phyloP scores from a whole-genome alignment of 495 filamentous ascomycete species.

The Staphylotrichum tortipilum region DNA sequence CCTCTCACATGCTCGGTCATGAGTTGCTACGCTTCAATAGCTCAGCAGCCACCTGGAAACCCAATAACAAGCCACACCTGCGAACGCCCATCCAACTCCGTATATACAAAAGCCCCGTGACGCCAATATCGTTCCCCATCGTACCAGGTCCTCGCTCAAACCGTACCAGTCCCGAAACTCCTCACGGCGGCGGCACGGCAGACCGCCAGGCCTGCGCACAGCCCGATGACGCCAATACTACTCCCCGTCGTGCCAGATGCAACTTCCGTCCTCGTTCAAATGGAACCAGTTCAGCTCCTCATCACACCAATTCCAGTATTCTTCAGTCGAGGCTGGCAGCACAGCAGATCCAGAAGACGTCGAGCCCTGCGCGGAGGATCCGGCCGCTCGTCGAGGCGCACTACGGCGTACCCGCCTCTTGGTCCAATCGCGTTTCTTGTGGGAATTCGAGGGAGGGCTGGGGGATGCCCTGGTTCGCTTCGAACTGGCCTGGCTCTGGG shows the following conservation, averaged over 20 bases:
- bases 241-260: constrained; percentile 2
- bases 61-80: too few species aligned
- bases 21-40: too few species aligned
- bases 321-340: not conserved
- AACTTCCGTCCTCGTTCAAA: constrained; percentile 3
- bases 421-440: not conserved
- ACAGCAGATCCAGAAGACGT: constrained; percentile 4
- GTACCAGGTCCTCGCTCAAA: too few species aligned
- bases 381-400: constrained; percentile 2
- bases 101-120: too few species aligned
- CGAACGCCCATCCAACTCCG: too few species aligned
- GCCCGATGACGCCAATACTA: too few species aligned
- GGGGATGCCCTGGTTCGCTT: constrained; percentile 1
- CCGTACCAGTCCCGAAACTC: too few species aligned
- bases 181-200: too few species aligned
- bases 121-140: too few species aligned
- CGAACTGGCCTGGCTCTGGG: constrained; percentile 1
- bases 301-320: constrained; percentile 6
- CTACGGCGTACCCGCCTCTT: constrained; percentile 1
- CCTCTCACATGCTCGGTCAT: too few species aligned
- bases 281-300: constrained; percentile 2
- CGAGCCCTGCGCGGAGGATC: not conserved
- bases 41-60: too few species aligned
- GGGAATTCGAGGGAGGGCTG: not conserved
- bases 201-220: too few species aligned